Evolutionary conservation across 306 rosid species (phyloP).

Genomic region (Lablab purpureus): DNA sequence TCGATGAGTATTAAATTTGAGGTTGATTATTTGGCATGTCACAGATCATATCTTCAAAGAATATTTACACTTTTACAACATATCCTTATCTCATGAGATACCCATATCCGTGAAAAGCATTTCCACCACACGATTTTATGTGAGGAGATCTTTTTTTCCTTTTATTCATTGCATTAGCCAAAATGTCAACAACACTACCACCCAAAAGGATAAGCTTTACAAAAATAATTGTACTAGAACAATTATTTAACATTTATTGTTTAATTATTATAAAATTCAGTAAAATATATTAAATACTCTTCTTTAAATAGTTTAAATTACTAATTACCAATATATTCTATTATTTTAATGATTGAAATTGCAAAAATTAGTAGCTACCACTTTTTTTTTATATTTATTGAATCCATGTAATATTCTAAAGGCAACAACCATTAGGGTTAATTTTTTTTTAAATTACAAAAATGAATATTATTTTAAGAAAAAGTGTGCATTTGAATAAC

Average conservation of each 20-base stretch:
- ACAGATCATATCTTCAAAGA: not conserved
- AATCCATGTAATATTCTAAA: too few species aligned
- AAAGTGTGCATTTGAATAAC: too few species aligned
- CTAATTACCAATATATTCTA: too few species aligned
- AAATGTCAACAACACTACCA: not conserved
- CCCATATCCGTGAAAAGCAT: not conserved
- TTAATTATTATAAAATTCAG: not conserved
- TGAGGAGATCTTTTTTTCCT: not conserved
- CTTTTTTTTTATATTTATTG: not conserved
- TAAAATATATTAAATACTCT: not conserved
- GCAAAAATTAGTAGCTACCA: not conserved
- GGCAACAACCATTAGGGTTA: too few species aligned
- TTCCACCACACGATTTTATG: not conserved
- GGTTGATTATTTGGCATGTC: not conserved
- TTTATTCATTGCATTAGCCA: not conserved
- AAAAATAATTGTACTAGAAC: not conserved
- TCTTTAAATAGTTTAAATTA: not conserved
- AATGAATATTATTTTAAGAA: too few species aligned
- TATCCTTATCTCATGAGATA: not conserved
- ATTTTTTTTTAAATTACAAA: too few species aligned
- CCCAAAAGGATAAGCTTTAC: not conserved
- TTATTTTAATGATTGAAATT: not conserved
- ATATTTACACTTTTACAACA: not conserved
- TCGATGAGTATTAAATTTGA: too few species aligned
- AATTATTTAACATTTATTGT: not conserved